phyloP scores from a whole-genome alignment of 2,329 filamentous ascomycete genomes.

The Fusarium falciforme region DNA sequence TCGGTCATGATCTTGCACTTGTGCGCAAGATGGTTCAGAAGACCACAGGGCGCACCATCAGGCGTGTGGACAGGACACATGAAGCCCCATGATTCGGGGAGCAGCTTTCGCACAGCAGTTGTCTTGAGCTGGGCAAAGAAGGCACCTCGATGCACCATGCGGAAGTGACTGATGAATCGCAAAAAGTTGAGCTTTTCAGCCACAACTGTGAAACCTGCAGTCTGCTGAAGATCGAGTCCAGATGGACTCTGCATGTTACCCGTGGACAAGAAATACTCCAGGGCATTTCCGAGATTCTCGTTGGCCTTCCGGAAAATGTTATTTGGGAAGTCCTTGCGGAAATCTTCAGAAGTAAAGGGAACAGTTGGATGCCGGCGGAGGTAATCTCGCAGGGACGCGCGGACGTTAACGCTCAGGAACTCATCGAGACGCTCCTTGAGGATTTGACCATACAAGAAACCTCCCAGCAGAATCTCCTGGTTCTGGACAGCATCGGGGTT shows the following conservation, averaged over 20 bases:
- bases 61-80: constrained; percentile 97
- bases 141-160: constrained; percentile 98
- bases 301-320: constrained; percentile 85
- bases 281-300: constrained; percentile 85
- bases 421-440: constrained; percentile 95
- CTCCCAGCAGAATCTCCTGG: constrained; percentile 93
- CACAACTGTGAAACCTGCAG: constrained; percentile 94
- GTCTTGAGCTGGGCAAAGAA: constrained; percentile 99
- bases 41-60: constrained; percentile 92
- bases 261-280: constrained; percentile 97
- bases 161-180: constrained; percentile 98
- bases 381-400: constrained; percentile 67
- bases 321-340: constrained; percentile 81
- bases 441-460: constrained; percentile 94
- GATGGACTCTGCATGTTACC: constrained; percentile 93
- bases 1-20: constrained; percentile 91
- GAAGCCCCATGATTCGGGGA: constrained; percentile 98
- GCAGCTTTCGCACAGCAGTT: constrained; percentile 92
- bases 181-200: constrained; percentile 99
- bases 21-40: constrained; percentile 94
- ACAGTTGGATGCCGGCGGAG: constrained; percentile 68
- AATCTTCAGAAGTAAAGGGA: constrained; percentile 81
- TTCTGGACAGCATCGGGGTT: constrained; percentile 98
- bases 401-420: constrained; percentile 72
- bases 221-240: constrained; percentile 93